Evolutionary conservation across 2,329 filamentous ascomycete genomes (phyloP).

Genomic region (Nigrospora oryzae): DNA sequence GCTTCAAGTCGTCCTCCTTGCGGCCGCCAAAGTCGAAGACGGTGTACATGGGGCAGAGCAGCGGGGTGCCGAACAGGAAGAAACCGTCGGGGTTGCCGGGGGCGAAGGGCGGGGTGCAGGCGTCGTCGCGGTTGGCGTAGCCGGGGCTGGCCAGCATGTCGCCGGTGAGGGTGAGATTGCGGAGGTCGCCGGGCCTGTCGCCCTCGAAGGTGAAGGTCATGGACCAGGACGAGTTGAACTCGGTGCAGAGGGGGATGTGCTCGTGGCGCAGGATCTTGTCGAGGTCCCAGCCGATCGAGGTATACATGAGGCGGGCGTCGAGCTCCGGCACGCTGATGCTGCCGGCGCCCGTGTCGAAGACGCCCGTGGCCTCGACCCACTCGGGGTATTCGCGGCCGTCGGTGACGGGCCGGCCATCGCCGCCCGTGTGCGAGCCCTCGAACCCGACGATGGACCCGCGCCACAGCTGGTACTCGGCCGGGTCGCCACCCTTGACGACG

Average conservation of each 20-base stretch:
- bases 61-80: constrained; percentile 18
- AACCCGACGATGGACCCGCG: constrained; percentile 12
- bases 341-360: constrained; percentile 25
- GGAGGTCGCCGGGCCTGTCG: constrained; percentile 1
- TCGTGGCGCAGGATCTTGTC: constrained; percentile 17
- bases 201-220: constrained; percentile 17
- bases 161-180: constrained; percentile 18
- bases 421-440: constrained; percentile 3
- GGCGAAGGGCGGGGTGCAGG: constrained; percentile 26
- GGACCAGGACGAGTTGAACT: constrained; percentile 26
- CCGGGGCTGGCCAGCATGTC: constrained; percentile 21
- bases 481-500: constrained; percentile 1
- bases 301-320: constrained; percentile 18
- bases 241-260: constrained; percentile 22
- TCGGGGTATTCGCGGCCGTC: constrained; percentile 1
- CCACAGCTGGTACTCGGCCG: constrained; percentile 21
- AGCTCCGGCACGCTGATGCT: constrained; percentile 15
- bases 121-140: constrained; percentile 21
- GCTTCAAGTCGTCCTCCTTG: constrained; percentile 5
- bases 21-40: constrained; percentile 20
- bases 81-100: constrained; percentile 11
- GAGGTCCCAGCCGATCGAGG: constrained; percentile 25
- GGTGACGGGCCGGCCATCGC: constrained; percentile 3
- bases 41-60: constrained; percentile 23
- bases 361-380: constrained; percentile 5